Percentiles rank a stretch among this genome's conserved stretches.
These are phyloP conservation scores for Zopfochytrium polystomum DNA, from an alignment of 371 early-diverging fungal genomes.

Conservation along the genomic window DNA sequence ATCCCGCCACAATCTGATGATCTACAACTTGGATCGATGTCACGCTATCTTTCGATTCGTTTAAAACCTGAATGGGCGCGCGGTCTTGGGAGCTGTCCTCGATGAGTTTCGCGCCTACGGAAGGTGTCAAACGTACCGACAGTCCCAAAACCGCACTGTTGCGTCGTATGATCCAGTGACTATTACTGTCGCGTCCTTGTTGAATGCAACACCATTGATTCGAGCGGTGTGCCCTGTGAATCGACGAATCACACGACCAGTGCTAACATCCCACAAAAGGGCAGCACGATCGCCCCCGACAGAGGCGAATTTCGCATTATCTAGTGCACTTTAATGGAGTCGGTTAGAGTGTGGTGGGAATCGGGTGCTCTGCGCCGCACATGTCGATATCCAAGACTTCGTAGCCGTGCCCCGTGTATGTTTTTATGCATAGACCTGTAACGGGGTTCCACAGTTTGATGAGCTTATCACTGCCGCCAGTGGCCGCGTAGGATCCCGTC, in stretches of 20 bases:
- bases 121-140: constrained; percentile 41
- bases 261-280: constrained; percentile 81
- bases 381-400: constrained; percentile 77
- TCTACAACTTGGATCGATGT: constrained; percentile 69
- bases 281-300: constrained; percentile 80
- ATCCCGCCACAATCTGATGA: constrained; percentile 76
- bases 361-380: too few species aligned
- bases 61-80: constrained; percentile 79
- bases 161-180: constrained; percentile 89
- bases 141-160: constrained; percentile 87
- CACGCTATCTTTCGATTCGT: constrained; percentile 85
- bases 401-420: constrained; percentile 83
- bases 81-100: constrained; percentile 56
- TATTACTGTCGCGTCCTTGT: constrained; percentile 71
- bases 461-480: constrained; percentile 75
- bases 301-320: constrained; percentile 77
- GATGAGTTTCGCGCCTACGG: background rate
- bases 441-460: constrained; percentile 80
- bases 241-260: constrained; percentile 67
- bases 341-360: too few species aligned
- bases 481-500: constrained; percentile 42
- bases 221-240: constrained; percentile 82
- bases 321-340: constrained; percentile 49
- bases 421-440: constrained; percentile 66
- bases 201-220: constrained; percentile 80